A percentile compares a stretch with the other conserved stretches of the same genome.
Evolutionary conservation across 2,329 filamentous ascomycete genomes (phyloP).

Genomic region (Diaporthe ampelina): DNA sequence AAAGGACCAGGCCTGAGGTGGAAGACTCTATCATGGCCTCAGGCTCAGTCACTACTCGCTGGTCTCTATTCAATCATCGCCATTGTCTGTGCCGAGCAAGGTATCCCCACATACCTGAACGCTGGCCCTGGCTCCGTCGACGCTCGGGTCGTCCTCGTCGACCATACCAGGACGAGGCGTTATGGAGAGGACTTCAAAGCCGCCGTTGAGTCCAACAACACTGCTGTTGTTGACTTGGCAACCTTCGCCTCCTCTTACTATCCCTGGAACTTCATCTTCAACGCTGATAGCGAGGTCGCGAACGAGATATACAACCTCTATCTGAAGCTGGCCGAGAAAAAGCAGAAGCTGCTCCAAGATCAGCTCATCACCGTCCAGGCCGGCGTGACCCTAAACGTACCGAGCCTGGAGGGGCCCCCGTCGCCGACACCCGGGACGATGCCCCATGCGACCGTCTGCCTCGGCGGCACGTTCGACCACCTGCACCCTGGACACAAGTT

Average conservation of each 20-base stretch:
- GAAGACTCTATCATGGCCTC: conserved; percentile 72
- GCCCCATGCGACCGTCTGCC: conserved; percentile 75
- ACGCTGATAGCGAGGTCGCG: conserved; percentile 75
- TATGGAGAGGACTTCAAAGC: conserved; percentile 53
- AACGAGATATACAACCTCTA: conserved; percentile 68
- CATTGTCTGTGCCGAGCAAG: conserved; percentile 75
- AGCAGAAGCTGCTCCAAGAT: conserved; percentile 61
- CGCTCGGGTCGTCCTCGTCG: conserved; percentile 79
- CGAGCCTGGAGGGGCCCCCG: conserved; percentile 41
- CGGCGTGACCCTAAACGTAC: conserved; percentile 62
- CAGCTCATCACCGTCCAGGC: conserved; percentile 67
- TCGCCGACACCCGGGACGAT: conserved; percentile 45
- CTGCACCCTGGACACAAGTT: conserved; percentile 96
- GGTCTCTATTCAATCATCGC: conserved; percentile 84
- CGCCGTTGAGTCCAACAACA: conserved; percentile 59
- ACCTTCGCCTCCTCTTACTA: conserved; percentile 67
- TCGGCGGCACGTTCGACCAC: conserved; percentile 97
- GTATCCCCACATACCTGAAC: conserved; percentile 70
- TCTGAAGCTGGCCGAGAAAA: conserved; percentile 60
- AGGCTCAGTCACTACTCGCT: conserved; percentile 81
- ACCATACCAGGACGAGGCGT: conserved; percentile 63
- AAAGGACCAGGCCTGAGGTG: conserved; percentile 62
- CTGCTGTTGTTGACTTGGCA: conserved; percentile 63
- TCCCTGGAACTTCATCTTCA: conserved; percentile 76
- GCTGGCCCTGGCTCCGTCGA: conserved; percentile 79